Base-by-base conservation (phyloP, 78 protist genomes). In the Dictyostelium citrinum region DNA sequence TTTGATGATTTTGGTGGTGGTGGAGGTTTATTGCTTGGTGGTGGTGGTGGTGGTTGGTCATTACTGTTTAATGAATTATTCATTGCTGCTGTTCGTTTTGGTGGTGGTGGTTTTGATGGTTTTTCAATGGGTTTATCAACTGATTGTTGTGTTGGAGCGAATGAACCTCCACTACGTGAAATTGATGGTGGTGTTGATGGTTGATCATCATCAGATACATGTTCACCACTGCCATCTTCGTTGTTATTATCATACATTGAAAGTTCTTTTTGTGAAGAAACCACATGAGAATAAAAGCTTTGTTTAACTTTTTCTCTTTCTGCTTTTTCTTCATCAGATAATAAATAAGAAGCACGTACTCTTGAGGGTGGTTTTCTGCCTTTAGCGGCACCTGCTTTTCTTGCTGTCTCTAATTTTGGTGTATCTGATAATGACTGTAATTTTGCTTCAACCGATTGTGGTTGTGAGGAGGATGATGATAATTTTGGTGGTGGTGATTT, bases 291-390 rank as follows among this genome's bases (percentile, higher is more conserved):
- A 41, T 75, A 75, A 41, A 75, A 75, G 31, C 33, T 33, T 67
- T 83, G 39, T 68, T 82, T 76, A 35, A 78, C 10, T 55, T 85
- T 88, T 11, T 88, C 93, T 74, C 93, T 78, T 49, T 88, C 93
- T 17, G 43, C 81, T 43, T 55, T 67, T 33, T 88, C 93, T 16
- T 88, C 85, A 31, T 70, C 79, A 20, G 84, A 58, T 17, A 88
- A 64, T 16, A 88, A 31, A 78, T 78, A 88, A 12, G 83, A 72
- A 10, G 93, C 93, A 43, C 93, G 46, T 2, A 82, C 45, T 67
- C 93, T 58, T 46, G 93, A 78, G 2, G 93, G 93, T 46, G 85
- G 85, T 49, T 88, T 88, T 55, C 93, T 78, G 12, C 85, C 85
- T 61, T 64, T 81, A 9, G 93, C 93, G 35, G 81, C 93, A 31